Evolutionary conservation across 202 grass and related monocot genomes (phyloP).

Genomic region (Panicum virgatum): DNA sequence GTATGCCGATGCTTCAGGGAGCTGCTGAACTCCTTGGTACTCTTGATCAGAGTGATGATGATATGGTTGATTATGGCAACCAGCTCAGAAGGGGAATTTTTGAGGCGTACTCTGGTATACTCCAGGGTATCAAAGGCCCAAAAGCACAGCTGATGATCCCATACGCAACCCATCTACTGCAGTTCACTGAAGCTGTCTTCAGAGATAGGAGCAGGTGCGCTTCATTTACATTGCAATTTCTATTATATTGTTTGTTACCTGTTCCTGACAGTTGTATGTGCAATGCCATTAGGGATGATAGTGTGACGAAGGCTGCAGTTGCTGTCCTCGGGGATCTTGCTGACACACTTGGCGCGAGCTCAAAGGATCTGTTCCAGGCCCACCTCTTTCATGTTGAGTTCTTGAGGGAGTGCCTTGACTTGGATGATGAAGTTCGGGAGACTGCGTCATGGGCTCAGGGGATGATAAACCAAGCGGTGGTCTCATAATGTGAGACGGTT

Average conservation of each 20-base stretch:
- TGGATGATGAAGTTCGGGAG: conserved; percentile 72
- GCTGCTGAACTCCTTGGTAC: conserved; percentile 66
- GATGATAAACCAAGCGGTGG: conserved; percentile 74
- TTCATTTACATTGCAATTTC: conserved; percentile 11
- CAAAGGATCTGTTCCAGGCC: conserved; percentile 56
- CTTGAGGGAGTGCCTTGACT: conserved; percentile 58
- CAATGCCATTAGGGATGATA: conserved; percentile 58
- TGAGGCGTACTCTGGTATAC: conserved; percentile 91
- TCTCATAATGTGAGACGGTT: conserved; percentile 43
- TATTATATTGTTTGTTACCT: not conserved
- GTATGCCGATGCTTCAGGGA: conserved; percentile 79
- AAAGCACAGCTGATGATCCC: conserved; percentile 79
- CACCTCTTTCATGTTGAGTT: conserved; percentile 63
- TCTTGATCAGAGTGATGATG: conserved; percentile 72
- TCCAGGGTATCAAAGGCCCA: conserved; percentile 81
- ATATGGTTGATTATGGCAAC: conserved; percentile 89
- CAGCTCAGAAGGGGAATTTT: conserved; percentile 87
- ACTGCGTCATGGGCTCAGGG: conserved; percentile 70
- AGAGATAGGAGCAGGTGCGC: conserved; percentile 67
- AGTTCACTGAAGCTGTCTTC: conserved; percentile 73
- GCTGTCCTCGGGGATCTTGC: conserved; percentile 84
- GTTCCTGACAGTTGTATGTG: conserved; percentile 11
- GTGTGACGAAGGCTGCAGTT: conserved; percentile 80
- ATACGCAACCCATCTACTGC: conserved; percentile 64
- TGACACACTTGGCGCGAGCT: conserved; percentile 62